Evolutionary conservation across 1,139 yeast genomes (phyloP), one percentile per base, ranked within the genome.

Genomic region (Arxiozyma telluris): DNA sequence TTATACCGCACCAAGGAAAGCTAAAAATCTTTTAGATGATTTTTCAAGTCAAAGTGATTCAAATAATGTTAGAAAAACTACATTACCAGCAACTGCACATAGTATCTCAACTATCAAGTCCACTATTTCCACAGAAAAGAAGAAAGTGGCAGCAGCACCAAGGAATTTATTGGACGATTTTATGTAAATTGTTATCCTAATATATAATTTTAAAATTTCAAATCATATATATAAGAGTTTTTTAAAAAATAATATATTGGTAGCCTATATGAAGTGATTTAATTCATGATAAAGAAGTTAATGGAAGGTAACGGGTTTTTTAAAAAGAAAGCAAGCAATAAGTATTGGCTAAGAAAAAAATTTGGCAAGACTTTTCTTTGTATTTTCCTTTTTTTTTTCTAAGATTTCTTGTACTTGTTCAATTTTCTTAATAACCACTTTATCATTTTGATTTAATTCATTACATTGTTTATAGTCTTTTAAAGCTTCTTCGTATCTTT

Each of bases 311-410:
- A 12, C 12, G 1, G 6, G 11, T 27, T 27, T 27, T 27, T 27
- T 6, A 27, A 27, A 27, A 27, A 27, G 11, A 27, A 8, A 27
- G 47, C 11, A 20, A 11, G 4, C 8, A 21, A 9, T 8, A 21
- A 21, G 17, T 21, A 15, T 7, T 4, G 12, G 27, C 53, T 55
- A 66, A 17, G 61, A 49, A 55, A 84, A 84, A 63, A 84, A 84
- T 63, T 80, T 83, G 18, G 87, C 74, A 57, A 81, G 79, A 57
- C 76, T 79, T 41, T 76, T 74, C 64, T 74, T 80, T 55, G 83
- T 83, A 20, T 73, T 73, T 45, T 73, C 73, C 61, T 79, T 82
- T 52, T 71, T 69, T 47, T 71, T 69, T 44, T 74, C 74, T 1
- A 80, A 59, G 25, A 72, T 51, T 7, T 62, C 63, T 57, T 78